Conservation (phyloP, 2,329 filamentous ascomycete genomes). For the Sclerotinia minor region DNA sequence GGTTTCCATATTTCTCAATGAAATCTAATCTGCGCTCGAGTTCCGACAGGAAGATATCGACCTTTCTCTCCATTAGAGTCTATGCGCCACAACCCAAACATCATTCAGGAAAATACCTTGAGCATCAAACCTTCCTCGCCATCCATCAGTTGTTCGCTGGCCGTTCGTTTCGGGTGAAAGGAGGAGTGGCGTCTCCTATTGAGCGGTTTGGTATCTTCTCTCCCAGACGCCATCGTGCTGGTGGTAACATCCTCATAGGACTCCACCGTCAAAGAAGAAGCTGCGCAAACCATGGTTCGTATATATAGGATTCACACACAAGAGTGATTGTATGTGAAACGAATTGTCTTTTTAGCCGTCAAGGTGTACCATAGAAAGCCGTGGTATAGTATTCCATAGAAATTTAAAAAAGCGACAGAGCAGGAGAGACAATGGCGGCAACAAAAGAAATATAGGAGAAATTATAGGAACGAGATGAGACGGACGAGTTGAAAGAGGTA, state of each 20-base stretch:
- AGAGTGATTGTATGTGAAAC: background rate
- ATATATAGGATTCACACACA: conserved; percentile 5
- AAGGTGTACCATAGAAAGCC: background rate
- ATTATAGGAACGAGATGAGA: background rate
- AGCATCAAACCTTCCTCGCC: conserved; percentile 61
- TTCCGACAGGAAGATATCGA: conserved; percentile 81
- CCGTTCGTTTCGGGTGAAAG: conserved; percentile 55
- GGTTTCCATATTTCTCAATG: conserved; percentile 82
- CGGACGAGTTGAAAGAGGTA: background rate
- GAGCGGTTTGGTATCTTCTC: conserved; percentile 31
- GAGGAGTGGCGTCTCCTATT: conserved; percentile 54
- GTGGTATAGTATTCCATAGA: background rate
- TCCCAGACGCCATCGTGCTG: conserved; percentile 32
- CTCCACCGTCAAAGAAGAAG: conserved; percentile 41
- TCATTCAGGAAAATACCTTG: conserved; percentile 47
- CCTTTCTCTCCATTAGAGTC: conserved; percentile 45
- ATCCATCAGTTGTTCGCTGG: conserved; percentile 61
- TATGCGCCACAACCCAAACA: background rate
- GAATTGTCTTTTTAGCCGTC: background rate
- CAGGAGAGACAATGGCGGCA: background rate
- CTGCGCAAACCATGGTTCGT: conserved; percentile 39
- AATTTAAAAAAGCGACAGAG: background rate
- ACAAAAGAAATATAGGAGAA: conserved; percentile 2
- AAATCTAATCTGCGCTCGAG: conserved; percentile 84
- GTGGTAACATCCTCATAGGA: conserved; percentile 35